A percentile compares a stretch with the other conserved stretches of the same genome.
Conservation (phyloP, 2,329 filamentous ascomycete genomes). For the Trichoderma guizhouense region DNA sequence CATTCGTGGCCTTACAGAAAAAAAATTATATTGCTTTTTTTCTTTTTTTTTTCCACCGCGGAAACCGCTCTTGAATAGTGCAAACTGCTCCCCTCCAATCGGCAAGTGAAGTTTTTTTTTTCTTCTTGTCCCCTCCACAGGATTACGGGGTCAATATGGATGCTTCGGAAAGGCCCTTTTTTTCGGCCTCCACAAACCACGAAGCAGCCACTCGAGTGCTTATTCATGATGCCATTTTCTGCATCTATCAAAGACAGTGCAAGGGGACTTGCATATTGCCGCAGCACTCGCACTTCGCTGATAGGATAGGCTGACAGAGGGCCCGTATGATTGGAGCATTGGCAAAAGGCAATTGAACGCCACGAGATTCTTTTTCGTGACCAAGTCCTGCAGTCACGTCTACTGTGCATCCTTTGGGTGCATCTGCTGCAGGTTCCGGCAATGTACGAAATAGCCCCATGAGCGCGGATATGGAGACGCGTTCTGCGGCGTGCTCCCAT, state of each 20-base stretch:
- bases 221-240: background rate
- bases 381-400: background rate
- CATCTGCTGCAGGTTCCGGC: background rate
- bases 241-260: background rate
- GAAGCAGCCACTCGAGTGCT: background rate
- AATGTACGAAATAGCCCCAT: background rate
- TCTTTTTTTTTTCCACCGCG: background rate
- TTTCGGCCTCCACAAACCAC: background rate
- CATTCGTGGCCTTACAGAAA: background rate
- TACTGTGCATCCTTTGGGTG: background rate
- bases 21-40: background rate
- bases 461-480: slow-evolving; percentile 11
- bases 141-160: slow-evolving; percentile 10
- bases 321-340: background rate
- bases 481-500: slow-evolving; percentile 3
- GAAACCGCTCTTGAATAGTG: slow-evolving; percentile 1
- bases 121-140: background rate
- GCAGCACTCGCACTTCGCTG: background rate
- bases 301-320: background rate
- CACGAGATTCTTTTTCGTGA: background rate
- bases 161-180: background rate
- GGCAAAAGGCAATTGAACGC: background rate
- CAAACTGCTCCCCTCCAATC: background rate
- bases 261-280: background rate
- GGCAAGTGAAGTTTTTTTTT: slow-evolving; percentile 4